These are phyloP conservation scores for Trypanosoma congolense DNA, from an alignment of 208 protist genomes.

Conservation along the genomic window DNA sequence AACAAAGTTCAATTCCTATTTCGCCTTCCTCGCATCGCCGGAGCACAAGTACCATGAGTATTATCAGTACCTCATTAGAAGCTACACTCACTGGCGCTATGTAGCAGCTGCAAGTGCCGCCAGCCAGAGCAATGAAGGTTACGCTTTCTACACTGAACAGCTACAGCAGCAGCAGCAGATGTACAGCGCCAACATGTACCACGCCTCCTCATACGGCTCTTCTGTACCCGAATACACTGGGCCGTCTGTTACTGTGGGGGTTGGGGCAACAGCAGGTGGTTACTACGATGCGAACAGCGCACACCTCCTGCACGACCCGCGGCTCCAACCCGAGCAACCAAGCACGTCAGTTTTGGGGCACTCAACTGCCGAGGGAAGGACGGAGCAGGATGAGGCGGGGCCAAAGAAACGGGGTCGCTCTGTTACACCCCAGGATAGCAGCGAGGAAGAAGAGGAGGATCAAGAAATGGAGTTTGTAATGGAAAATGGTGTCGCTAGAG, in stretches of 20 bases:
- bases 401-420: slow-evolving; percentile 19
- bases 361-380: not conserved
- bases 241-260: not conserved
- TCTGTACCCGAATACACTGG: not conserved
- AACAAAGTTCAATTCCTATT: slow-evolving; percentile 72
- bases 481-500: slow-evolving; percentile 61
- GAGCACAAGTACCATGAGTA: slow-evolving; percentile 62
- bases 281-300: slow-evolving; percentile 29
- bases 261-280: slow-evolving; percentile 2
- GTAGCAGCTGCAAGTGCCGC: slow-evolving; percentile 27
- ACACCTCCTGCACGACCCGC: not conserved
- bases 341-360: too few species aligned
- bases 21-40: slow-evolving; percentile 54
- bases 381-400: too few species aligned
- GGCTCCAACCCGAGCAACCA: not conserved
- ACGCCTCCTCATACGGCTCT: slow-evolving; percentile 8
- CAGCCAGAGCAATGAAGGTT: slow-evolving; percentile 23
- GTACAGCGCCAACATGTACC: slow-evolving; percentile 33
- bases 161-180: slow-evolving; percentile 29
- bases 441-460: slow-evolving; percentile 41
- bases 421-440: slow-evolving; percentile 24
- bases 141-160: slow-evolving; percentile 26
- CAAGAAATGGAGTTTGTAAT: slow-evolving; percentile 67
- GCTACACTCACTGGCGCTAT: slow-evolving; percentile 52
- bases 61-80: slow-evolving; percentile 72